Evolutionary conservation across 108 stramenopile genomes (phyloP).

Genomic region (Cyclotella kingstonii): DNA sequence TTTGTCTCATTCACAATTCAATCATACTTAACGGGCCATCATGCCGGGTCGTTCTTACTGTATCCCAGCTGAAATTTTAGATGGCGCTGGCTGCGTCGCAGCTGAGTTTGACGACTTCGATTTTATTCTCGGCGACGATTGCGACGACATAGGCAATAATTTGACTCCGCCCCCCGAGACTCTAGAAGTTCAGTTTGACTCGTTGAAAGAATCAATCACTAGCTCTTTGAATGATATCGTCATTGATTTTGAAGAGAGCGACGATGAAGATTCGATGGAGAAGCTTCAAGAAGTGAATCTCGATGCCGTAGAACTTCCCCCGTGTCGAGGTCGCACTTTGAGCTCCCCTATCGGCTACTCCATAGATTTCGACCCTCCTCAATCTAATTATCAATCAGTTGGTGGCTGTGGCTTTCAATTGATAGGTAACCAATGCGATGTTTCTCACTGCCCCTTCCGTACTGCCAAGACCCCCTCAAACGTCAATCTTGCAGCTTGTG

Average conservation of each 20-base stretch:
- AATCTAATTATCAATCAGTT: too few relatives aligned
- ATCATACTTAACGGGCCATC: too few relatives aligned
- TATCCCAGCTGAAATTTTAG: too few relatives aligned
- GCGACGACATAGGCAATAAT: neutral
- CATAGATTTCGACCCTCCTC: too few relatives aligned
- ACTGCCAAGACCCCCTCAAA: too few relatives aligned
- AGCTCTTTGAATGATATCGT: neutral
- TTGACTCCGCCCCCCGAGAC: neutral
- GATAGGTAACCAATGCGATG: too few relatives aligned
- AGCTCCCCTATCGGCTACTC: neutral
- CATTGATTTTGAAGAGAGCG: neutral
- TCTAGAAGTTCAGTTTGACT: conserved; percentile 3
- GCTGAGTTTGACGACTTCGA: conserved; percentile 1
- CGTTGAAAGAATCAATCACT: conserved; percentile 1
- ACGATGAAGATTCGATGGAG: neutral
- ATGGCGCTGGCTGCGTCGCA: too few relatives aligned
- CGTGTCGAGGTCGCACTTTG: neutral
- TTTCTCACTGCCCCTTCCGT: too few relatives aligned
- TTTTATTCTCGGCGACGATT: neutral
- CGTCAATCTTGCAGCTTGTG: neutral
- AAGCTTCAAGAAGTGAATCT: too few relatives aligned
- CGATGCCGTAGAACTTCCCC: neutral
- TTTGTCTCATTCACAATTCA: too few relatives aligned
- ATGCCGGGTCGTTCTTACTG: too few relatives aligned
- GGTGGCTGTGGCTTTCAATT: too few relatives aligned